Base-by-base conservation (phyloP, 179 eudicot species). In the Spinacia oleracea region DNA sequence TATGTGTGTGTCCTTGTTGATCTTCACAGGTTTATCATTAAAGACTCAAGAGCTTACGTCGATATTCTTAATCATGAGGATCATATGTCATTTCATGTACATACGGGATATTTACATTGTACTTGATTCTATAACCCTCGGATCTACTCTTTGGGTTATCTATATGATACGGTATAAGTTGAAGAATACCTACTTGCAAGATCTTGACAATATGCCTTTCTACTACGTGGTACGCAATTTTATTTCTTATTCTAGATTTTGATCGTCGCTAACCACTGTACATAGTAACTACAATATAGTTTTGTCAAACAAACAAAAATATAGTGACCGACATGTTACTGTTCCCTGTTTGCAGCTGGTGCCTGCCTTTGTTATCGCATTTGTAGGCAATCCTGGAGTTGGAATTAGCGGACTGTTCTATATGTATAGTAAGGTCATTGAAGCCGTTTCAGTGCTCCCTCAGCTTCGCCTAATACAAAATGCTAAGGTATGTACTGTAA, bases 1-100 rank as follows among this genome's bases (percentile, higher is more conserved):
- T 43, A 34, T 32, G 9, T n/a, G 23, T 32, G 11, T 73, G 11
- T 34, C 27, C 16, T 74, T 74, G n/a, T 21, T 58, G 31, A 40
- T 74, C 27, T 40, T 45, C 48, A 51, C 71, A 91, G 97, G 97
- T 43, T 91, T 92, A 62, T 92, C 97, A 15, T 76, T 92, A 77
- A 91, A 86, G 86, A 82, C 90, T 35, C 97, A 92, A 70, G 97
- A 90, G 80, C 92, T 92, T 66, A 92, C 97, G 8, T 90, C 93
- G 0, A 80, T 89, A 21, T 92, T 87, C 58, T 67, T 88, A 77
- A 85, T 84, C 53, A 88, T 84, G 63, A 87, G 94, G 78, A 60
- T 89, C 46, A 59, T 51, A 48, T 88, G 91, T 55, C 89, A 94
- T 79, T 82, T 87, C 43, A 14, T 68, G 65, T 78, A 87, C 83